Percentiles rank a stretch among this genome's conserved stretches.
Conservation (phyloP, 345 rosid genomes). For the Acer campestre region DNA sequence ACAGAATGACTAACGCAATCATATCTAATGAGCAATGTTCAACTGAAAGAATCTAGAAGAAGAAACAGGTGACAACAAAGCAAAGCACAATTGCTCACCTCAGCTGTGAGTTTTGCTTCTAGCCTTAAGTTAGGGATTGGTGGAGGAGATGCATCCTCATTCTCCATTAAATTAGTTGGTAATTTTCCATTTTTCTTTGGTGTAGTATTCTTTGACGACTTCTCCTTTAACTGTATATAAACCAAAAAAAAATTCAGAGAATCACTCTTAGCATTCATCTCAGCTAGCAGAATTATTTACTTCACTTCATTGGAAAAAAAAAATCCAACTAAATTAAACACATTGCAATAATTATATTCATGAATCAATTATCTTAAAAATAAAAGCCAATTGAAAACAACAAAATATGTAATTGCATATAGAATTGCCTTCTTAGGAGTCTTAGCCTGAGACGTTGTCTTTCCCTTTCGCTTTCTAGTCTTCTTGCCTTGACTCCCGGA, state of each 20-base stretch:
- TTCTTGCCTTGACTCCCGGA: constrained; percentile 65
- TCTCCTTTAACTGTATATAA: constrained; percentile 31
- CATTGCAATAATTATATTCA: background rate
- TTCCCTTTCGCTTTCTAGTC: constrained; percentile 51
- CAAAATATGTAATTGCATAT: background rate
- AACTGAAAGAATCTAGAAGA: background rate
- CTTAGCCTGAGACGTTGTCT: constrained; percentile 43
- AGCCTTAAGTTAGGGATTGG: constrained; percentile 66
- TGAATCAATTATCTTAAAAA: background rate
- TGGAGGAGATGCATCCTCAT: constrained; percentile 28
- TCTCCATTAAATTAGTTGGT: constrained; percentile 25
- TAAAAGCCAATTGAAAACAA: background rate
- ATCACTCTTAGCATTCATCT: background rate
- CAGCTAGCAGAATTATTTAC: too few species aligned
- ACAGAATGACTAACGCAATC: background rate
- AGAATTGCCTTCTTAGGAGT: constrained; percentile 53
- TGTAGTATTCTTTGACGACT: constrained; percentile 50
- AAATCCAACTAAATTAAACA: background rate
- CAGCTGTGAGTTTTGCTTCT: constrained; percentile 79
- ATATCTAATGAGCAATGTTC: background rate
- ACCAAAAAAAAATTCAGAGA: background rate
- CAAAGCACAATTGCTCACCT: constrained; percentile 51
- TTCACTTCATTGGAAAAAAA: too few species aligned
- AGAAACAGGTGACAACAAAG: background rate
- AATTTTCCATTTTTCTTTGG: constrained; percentile 54